Percentiles rank a stretch among this genome's conserved stretches.
phyloP scores from a whole-genome alignment of 2,329 filamentous ascomycete species.

The Pseudopithomyces maydicus region DNA sequence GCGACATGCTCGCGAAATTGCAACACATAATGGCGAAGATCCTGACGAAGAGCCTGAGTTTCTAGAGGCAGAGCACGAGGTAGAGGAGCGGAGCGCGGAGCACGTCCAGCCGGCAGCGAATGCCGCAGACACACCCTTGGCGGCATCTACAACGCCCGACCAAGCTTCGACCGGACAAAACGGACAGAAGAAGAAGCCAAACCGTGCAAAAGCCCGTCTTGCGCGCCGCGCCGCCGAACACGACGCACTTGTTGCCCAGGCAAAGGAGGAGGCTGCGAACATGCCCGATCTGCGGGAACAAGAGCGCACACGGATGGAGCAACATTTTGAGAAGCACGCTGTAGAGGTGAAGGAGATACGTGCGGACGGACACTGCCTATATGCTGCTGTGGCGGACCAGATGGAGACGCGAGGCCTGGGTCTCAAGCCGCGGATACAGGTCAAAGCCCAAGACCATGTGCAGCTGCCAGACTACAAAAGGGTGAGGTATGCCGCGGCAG shows the following conservation, averaged over 20 bases:
- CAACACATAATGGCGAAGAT: constrained; percentile 42
- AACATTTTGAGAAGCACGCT: constrained; percentile 65
- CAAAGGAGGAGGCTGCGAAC: constrained; percentile 71
- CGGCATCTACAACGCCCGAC: constrained; percentile 10
- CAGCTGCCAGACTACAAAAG: constrained; percentile 60
- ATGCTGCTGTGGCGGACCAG: constrained; percentile 89
- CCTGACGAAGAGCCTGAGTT: neutral
- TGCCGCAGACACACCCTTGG: constrained; percentile 19
- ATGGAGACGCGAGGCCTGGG: constrained; percentile 56
- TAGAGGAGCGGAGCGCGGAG: constrained; percentile 13
- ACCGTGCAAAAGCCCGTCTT: constrained; percentile 88
- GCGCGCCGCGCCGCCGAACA: constrained; percentile 87
- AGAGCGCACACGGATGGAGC: constrained; percentile 65
- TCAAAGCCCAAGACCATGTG: constrained; percentile 25
- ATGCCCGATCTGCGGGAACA: constrained; percentile 46
- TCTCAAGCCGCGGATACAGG: constrained; percentile 40
- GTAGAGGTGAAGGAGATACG: constrained; percentile 79
- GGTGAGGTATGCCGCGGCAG: constrained; percentile 73
- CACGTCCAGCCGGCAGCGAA: constrained; percentile 18
- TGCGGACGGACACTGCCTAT: constrained; percentile 94
- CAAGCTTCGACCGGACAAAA: constrained; percentile 9
- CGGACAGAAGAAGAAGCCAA: constrained; percentile 70
- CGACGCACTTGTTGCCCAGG: constrained; percentile 69
- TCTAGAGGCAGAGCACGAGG: constrained; percentile 11
- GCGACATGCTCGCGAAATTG: constrained; percentile 58